Percentiles rank a stretch among this genome's conserved stretches.
phyloP scores from a whole-genome alignment of 2,329 filamentous ascomycete species.

The Albifimbria verrucaria region DNA sequence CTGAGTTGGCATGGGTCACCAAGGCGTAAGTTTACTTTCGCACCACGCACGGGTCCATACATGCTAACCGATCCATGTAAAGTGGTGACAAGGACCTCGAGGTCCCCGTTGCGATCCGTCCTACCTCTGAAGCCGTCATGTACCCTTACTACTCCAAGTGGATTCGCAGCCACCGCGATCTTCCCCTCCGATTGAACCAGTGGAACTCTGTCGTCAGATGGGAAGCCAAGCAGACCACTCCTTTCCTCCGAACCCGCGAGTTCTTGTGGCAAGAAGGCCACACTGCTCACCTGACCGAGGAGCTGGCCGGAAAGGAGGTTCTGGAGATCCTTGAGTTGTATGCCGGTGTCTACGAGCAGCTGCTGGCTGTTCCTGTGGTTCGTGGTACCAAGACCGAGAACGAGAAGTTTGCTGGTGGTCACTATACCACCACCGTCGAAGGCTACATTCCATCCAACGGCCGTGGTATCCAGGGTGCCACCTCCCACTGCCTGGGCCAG shows the following conservation, averaged over 20 bases:
- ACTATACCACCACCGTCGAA: constrained; percentile 96
- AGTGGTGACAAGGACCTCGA: constrained; percentile 92
- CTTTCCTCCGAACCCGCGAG: constrained; percentile 87
- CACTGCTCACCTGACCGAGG: constrained; percentile 80
- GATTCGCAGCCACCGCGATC: constrained; percentile 94
- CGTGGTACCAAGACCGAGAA: constrained; percentile 94
- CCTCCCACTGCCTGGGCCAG: constrained; percentile 91
- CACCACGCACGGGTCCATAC: background rate
- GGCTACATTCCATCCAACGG: constrained; percentile 95
- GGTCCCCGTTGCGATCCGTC: constrained; percentile 66
- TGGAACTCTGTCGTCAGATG: constrained; percentile 93
- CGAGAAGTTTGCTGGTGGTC: constrained; percentile 94
- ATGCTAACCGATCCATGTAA: constrained; percentile 11
- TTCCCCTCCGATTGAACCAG: constrained; percentile 92
- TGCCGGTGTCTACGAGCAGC: constrained; percentile 85
- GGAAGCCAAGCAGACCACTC: constrained; percentile 93
- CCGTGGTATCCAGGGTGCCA: constrained; percentile 93
- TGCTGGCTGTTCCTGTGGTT: constrained; percentile 92
- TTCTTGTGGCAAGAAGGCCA: constrained; percentile 99
- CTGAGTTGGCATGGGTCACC: constrained; percentile 85
- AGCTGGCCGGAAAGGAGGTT: constrained; percentile 79
- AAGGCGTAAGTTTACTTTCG: constrained; percentile 57
- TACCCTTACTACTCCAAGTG: constrained; percentile 95
- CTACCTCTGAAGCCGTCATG: constrained; percentile 77
- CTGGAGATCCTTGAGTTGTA: constrained; percentile 92